Evolutionary conservation across 805 yeast genomes (phyloP), one percentile per base, ranked within the genome.

Genomic region (Candida coleopterorum): DNA sequence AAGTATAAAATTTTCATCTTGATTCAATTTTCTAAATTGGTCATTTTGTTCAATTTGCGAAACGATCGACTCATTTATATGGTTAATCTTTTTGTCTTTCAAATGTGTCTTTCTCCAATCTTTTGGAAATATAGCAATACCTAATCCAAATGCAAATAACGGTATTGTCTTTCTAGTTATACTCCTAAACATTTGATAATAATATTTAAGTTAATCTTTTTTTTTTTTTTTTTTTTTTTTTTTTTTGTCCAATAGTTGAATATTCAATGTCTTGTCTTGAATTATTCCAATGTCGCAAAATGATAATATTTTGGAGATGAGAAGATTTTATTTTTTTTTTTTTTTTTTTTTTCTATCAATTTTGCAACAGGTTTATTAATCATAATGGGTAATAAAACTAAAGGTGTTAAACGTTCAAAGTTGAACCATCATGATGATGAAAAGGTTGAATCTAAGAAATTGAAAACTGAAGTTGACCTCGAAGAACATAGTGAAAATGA

Each of bases 141-240:
- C 67, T 5, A 46, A 40, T 0, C 57, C 60, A 26, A 63, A 57
- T 3, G 65, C 66, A 9, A 50, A 42, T 6, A 61, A 24, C 2
- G 69, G 67, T 1, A 49, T 42, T 3, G 54, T 45, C 15, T 47
- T 36, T 39, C 65, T 47, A 3, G 55, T 51, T 14, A 62, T 24
- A 15, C 52, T 40, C 40, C 49, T 56, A 32, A 62, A 47, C 67
- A 61, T 58, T n/a, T n/a, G n/a, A n/a, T n/a, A n/a, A n/a, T n/a
- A n/a, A n/a, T n/a, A n/a, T n/a, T n/a, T n/a, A n/a, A n/a, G n/a
- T n/a, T n/a, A n/a, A n/a, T n/a, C n/a, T n/a, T n/a, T n/a, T n/a
- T n/a, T n/a, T n/a, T n/a, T n/a, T n/a, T n/a, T n/a, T n/a, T n/a
- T n/a, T n/a, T n/a, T n/a, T n/a, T n/a, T n/a, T n/a, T n/a, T n/a